Evolutionary conservation across 2,329 filamentous ascomycete species (phyloP), one percentile per base, ranked within the genome.

Genomic region (Hypoxylon sp.): DNA sequence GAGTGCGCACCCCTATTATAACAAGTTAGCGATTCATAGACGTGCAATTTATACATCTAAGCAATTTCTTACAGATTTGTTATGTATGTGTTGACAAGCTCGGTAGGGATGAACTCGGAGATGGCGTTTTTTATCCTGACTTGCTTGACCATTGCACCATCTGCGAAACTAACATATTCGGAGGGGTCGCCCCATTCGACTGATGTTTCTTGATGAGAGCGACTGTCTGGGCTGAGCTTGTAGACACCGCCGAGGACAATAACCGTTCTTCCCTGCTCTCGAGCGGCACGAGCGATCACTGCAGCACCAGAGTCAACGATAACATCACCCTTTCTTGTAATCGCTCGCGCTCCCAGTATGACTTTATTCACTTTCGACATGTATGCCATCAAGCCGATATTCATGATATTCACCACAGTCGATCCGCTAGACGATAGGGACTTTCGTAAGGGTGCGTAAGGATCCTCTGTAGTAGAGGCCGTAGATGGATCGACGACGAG

Each of bases 351-450:
- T 8, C 89, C 88, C 5, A 99, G 78, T 37, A 99, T 89, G 55
- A 99, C 93, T 75, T 97, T 97, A 78, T 93, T 95, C 63, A 97
- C 90, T 53, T 89, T 86, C 6, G 92, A 89, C 90, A 99, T 97
- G 65, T 97, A 89, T 1, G 92, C 91, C 75, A 92, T 95, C 44
- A 96, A 82, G 7, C 91, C 89, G 5, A 86, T 88, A 71, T 96
- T 92, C 31, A 90, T 86, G 46, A 97, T 86, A 53, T 90, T 82
- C 62, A 97, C 89, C 30, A 96, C 88, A 1, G 84, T 88, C 46
- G 95, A 89, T 17, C 92, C 92, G 25, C 87, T 83, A 1, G 86
- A 82, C 3, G 83, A 85, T 52, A 97, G 79, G 36, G 91, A 86
- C 71, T 94, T 96, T 35, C 85, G 83, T 72, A 97, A 82, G 36